These are phyloP conservation scores for Glonium stellatum DNA, from an alignment of 495 filamentous ascomycete species.

Conservation along the genomic window DNA sequence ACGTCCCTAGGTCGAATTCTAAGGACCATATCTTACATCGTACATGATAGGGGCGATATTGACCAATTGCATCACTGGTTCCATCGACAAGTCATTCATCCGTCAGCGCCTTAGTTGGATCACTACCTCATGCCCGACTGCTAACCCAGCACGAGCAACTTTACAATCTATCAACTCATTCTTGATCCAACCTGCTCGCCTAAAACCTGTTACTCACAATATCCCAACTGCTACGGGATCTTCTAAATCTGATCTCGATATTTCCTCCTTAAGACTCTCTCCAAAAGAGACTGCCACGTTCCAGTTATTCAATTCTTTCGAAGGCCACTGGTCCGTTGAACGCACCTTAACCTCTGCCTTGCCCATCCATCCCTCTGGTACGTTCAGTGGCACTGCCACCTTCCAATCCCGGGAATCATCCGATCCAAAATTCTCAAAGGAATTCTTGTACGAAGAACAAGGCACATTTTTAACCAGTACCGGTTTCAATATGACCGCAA, in stretches of 20 bases:
- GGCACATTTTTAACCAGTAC: constrained; percentile 15
- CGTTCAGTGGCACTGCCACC: constrained; percentile 21
- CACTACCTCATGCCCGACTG: constrained; percentile 61
- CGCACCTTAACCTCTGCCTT: constrained; percentile 19
- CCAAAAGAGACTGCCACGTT: neutral
- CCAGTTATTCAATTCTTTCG: neutral
- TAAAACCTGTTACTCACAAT: neutral
- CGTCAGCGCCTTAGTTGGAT: constrained; percentile 71
- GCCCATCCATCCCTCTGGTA: constrained; percentile 23
- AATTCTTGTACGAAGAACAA: constrained; percentile 17
- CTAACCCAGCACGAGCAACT: constrained; percentile 73
- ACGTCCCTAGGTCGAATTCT: constrained; percentile 19
- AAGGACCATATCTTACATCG: constrained; percentile 11
- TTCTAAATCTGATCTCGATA: too few relatives aligned
- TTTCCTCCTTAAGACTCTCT: neutral
- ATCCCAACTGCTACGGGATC: too few relatives aligned
- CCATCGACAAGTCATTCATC: constrained; percentile 68
- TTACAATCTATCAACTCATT: constrained; percentile 84
- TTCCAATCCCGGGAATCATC: constrained; percentile 8
- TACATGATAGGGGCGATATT: constrained; percentile 18
- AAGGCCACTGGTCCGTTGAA: constrained; percentile 10
- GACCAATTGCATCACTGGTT: constrained; percentile 7
- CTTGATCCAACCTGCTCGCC: constrained; percentile 47
- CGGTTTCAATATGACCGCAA: constrained; percentile 3
- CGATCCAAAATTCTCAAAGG: neutral